Evolutionary conservation across 441 rosid species (phyloP).

Genomic region (Pelargonium myrrhifolium): DNA sequence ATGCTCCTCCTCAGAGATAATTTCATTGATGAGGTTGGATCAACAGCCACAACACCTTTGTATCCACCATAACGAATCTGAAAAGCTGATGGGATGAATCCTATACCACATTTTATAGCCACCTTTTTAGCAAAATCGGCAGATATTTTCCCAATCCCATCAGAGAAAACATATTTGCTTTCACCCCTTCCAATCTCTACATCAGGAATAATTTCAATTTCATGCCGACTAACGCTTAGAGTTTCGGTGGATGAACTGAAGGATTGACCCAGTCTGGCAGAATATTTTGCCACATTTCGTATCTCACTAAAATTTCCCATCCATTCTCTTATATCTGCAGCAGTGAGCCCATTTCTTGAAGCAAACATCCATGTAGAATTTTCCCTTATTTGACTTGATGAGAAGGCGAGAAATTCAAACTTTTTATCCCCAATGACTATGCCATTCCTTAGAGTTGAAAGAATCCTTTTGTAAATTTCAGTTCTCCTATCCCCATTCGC

Average conservation of each 20-base stretch:
- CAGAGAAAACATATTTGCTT: conserved; percentile 34
- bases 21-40: conserved; percentile 33
- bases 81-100: conserved; percentile 36
- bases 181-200: conserved; percentile 15
- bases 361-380: conserved; percentile 75
- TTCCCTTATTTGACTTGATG: conserved; percentile 54
- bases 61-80: conserved; percentile 49
- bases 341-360: conserved; percentile 34
- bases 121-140: conserved; percentile 29
- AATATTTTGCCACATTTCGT: conserved; percentile 58
- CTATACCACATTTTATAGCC: conserved; percentile 29
- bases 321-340: conserved; percentile 36
- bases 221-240: conserved; percentile 23
- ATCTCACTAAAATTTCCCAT: conserved; percentile 42
- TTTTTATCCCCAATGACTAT: conserved; percentile 38
- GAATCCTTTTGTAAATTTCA: conserved; percentile 36
- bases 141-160: conserved; percentile 54
- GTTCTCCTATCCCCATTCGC: conserved; percentile 23
- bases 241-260: conserved; percentile 61
- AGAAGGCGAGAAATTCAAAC: conserved; percentile 63
- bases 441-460: conserved; percentile 42
- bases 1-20: conserved; percentile 40
- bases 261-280: conserved; percentile 49
- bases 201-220: conserved; percentile 32
- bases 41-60: conserved; percentile 55